Evolutionary conservation across 2,329 filamentous ascomycete species (phyloP).

Genomic region (Triangularia setosa): DNA sequence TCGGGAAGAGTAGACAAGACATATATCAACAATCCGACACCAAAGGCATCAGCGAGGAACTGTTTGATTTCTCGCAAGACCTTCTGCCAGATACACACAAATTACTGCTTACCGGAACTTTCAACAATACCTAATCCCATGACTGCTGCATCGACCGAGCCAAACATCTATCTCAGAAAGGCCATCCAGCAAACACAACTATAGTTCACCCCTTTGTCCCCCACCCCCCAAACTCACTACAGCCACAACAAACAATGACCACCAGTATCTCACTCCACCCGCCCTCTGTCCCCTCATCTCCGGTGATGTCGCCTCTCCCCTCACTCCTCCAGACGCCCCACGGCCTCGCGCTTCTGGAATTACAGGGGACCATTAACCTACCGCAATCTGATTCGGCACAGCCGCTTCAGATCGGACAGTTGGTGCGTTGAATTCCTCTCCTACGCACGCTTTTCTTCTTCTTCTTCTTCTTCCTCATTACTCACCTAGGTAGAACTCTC

Average conservation of each 20-base stretch:
- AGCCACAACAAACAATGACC: not conserved
- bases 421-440: constrained; percentile 25
- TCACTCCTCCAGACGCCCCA: constrained; percentile 85
- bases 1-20: no score
- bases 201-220: no score
- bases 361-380: constrained; percentile 87
- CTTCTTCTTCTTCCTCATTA: not conserved
- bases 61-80: no score
- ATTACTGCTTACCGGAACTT: no score
- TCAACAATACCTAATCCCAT: no score
- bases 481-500: no score
- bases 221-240: not conserved
- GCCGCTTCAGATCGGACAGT: constrained; percentile 38
- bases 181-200: no score
- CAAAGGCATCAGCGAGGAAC: no score
- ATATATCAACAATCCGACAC: no score
- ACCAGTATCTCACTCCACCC: not conserved
- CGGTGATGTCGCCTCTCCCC: constrained; percentile 41
- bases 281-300: not conserved
- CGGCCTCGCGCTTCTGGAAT: constrained; percentile 83
- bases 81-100: no score
- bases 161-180: no score
- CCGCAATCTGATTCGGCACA: constrained; percentile 40
- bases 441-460: not conserved
- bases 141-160: no score